Conservation (phyloP, 495 filamentous ascomycete genomes). For the Aspergillus incahuasiensis region DNA sequence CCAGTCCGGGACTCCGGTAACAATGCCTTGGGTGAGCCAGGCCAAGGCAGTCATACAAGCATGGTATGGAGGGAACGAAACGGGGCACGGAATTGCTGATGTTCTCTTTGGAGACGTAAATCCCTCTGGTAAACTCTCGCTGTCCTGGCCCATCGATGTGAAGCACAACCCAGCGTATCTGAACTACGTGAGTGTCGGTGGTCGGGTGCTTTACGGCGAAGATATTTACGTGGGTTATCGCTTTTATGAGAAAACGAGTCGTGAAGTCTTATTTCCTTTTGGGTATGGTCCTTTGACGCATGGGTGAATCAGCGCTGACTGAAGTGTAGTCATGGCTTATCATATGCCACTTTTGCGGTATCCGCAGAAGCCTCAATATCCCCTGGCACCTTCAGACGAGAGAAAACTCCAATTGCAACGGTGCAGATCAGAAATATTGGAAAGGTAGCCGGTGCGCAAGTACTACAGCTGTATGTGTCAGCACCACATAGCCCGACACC, state of each 20-base stretch:
- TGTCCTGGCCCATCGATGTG: constrained; percentile 56
- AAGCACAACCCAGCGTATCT: constrained; percentile 75
- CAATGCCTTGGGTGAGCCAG: constrained; percentile 70
- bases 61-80: constrained; percentile 72
- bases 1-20: constrained; percentile 72
- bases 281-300: constrained; percentile 22
- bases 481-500: constrained; percentile 43
- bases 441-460: constrained; percentile 54
- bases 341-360: constrained; percentile 74
- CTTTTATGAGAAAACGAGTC: constrained; percentile 66
- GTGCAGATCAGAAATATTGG: constrained; percentile 51
- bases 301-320: constrained; percentile 29
- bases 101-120: constrained; percentile 70
- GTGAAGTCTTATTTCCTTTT: constrained; percentile 72
- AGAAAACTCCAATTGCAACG: constrained; percentile 49
- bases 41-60: constrained; percentile 62
- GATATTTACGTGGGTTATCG: constrained; percentile 78
- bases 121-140: constrained; percentile 67
- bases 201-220: constrained; percentile 64
- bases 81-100: constrained; percentile 68
- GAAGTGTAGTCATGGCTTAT: constrained; percentile 61
- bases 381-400: constrained; percentile 48
- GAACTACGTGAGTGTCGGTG: constrained; percentile 63
- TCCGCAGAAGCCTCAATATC: constrained; percentile 38
- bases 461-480: constrained; percentile 66